Conservation (phyloP, 1,284 basidiomycete genomes). For the Termitomyces sp. region DNA sequence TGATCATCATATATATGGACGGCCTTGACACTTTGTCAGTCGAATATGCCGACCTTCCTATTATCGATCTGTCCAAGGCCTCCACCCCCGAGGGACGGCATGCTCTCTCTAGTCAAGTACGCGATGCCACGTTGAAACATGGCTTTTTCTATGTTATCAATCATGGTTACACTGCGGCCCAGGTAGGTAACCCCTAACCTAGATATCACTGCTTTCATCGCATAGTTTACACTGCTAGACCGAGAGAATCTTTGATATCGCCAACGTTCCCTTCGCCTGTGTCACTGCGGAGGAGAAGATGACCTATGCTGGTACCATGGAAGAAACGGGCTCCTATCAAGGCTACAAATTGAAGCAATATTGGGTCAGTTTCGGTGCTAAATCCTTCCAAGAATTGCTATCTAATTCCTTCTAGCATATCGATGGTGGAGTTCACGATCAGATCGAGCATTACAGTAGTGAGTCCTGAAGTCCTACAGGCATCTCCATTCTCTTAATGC, state of each 20-base stretch:
- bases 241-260: constrained; percentile 58
- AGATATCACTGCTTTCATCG: not conserved
- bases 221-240: constrained; percentile 27
- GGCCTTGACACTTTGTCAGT: constrained; percentile 32
- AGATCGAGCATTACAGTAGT: constrained; percentile 57
- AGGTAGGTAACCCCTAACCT: constrained; percentile 27
- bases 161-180: constrained; percentile 44
- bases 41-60: constrained; percentile 62
- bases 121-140: constrained; percentile 52
- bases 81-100: constrained; percentile 40
- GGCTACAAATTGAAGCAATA: constrained; percentile 56
- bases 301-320: constrained; percentile 41
- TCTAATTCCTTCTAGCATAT: constrained; percentile 32
- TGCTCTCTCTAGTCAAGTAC: constrained; percentile 42
- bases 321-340: constrained; percentile 47
- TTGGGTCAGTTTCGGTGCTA: constrained; percentile 35
- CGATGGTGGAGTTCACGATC: constrained; percentile 50
- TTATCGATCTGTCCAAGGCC: constrained; percentile 58
- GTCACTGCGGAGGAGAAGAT: constrained; percentile 55
- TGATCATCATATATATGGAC: too few relatives aligned
- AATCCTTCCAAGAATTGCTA: not conserved
- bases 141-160: constrained; percentile 64
- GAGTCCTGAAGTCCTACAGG: constrained; percentile 12
- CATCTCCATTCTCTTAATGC: not conserved
- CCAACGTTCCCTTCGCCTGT: constrained; percentile 51